These are phyloP conservation scores for Prunella vulgaris DNA, from an alignment of 257 asterid genomes.

Conservation along the genomic window DNA sequence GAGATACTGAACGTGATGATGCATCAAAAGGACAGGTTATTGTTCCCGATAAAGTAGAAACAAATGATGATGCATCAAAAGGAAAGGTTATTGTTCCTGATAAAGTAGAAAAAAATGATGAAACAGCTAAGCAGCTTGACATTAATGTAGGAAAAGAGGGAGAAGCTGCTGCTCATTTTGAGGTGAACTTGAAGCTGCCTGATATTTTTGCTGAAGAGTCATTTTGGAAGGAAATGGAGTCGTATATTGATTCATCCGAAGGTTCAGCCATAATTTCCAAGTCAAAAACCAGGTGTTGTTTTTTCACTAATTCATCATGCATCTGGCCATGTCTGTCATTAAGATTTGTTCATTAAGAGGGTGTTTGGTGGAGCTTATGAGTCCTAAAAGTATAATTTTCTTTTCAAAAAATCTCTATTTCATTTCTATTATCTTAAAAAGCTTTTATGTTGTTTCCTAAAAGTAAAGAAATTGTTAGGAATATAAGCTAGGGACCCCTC, in stretches of 20 bases:
- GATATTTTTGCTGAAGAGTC: constrained; percentile 44
- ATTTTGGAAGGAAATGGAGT: constrained; percentile 65
- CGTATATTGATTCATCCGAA: constrained; percentile 42
- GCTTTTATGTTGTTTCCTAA: background rate
- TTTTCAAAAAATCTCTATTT: background rate
- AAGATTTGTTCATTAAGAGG: background rate
- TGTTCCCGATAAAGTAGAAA: constrained; percentile 22
- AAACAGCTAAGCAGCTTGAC: constrained; percentile 23
- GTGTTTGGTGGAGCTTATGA: background rate
- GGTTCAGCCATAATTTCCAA: constrained; percentile 42
- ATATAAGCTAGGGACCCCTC: too few species aligned
- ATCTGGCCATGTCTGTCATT: background rate
- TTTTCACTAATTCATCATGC: constrained; percentile 2
- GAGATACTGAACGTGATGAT: constrained; percentile 18
- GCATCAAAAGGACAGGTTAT: constrained; percentile 22
- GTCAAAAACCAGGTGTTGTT: constrained; percentile 63
- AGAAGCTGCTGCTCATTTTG: background rate
- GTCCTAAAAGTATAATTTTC: background rate
- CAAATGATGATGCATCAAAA: constrained; percentile 23
- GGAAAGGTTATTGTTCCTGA: constrained; percentile 24
- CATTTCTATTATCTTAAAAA: background rate
- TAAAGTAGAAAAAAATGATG: constrained; percentile 24
- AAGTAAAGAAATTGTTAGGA: background rate
- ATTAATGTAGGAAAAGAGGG: background rate
- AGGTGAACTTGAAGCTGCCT: constrained; percentile 23